Percentiles rank a stretch among this genome's conserved stretches.
These are phyloP conservation scores for Rhizoclosmatium sp. DNA, from an alignment of 192 early-diverging fungal genomes.

Conservation along the genomic window DNA sequence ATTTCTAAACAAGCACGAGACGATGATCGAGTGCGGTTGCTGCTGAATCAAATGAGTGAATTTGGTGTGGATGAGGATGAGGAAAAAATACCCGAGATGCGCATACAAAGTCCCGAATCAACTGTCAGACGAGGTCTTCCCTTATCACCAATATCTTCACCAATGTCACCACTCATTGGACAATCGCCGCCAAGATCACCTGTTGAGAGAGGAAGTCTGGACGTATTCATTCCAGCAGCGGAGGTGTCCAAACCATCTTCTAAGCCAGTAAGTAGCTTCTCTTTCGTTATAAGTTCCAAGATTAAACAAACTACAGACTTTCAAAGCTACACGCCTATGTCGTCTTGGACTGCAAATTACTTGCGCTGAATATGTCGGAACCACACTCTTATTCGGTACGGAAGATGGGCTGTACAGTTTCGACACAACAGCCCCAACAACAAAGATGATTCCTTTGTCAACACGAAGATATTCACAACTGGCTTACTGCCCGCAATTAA, in stretches of 20 bases:
- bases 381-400: conserved; percentile 63
- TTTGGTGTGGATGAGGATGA: conserved; percentile 10
- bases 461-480: conserved; percentile 60
- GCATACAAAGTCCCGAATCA: too few species aligned
- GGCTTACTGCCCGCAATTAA: conserved; percentile 54
- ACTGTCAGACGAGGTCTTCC: too few species aligned
- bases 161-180: too few species aligned
- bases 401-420: conserved; percentile 64
- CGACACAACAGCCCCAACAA: conserved; percentile 51
- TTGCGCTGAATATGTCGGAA: conserved; percentile 60
- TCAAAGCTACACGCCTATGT: conserved; percentile 60
- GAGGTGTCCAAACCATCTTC: too few species aligned
- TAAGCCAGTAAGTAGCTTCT: too few species aligned
- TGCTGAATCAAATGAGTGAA: background rate
- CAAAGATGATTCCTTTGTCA: conserved; percentile 55
- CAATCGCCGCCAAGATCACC: too few species aligned
- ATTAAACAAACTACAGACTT: conserved; percentile 30
- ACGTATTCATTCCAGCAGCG: too few species aligned
- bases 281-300: too few species aligned
- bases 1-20: conserved; percentile 10
- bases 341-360: conserved; percentile 57
- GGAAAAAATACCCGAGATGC: too few species aligned
- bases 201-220: too few species aligned
- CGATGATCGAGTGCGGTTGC: background rate
- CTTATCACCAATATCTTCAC: too few species aligned